Percentiles rank a stretch among this genome's conserved stretches.
Conservation (phyloP, 1,284 basidiomycete genomes). For the Pseudozyma hubeiensis region DNA sequence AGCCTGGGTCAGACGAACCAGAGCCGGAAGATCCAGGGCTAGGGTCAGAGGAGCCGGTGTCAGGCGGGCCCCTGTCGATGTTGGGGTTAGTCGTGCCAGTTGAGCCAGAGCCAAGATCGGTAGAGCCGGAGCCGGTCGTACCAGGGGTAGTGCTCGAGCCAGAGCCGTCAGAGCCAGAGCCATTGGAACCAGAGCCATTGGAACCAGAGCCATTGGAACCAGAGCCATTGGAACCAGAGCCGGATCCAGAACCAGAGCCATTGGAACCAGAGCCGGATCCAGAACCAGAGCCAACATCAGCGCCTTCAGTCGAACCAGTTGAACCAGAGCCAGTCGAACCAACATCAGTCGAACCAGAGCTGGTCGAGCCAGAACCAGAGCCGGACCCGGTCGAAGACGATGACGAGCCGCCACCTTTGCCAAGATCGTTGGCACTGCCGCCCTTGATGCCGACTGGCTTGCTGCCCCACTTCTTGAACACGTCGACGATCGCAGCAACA, state of each 20-base stretch:
- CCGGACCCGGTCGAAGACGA: not conserved
- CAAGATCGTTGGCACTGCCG: slow-evolving; percentile 21
- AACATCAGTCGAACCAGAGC: slow-evolving; percentile 3
- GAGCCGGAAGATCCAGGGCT: slow-evolving; percentile 11
- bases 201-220: slow-evolving; percentile 3
- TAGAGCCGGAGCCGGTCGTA: no score
- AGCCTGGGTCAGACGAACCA: not conserved
- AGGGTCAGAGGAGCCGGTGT: not conserved
- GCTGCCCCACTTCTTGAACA: slow-evolving; percentile 50
- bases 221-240: slow-evolving; percentile 9
- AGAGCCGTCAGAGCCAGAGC: not conserved
- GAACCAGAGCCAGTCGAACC: slow-evolving; percentile 4
- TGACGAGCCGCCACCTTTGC: not conserved
- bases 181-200: slow-evolving; percentile 10
- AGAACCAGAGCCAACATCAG: slow-evolving; percentile 1
- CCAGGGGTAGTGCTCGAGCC: no score
- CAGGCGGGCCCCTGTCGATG: no score
- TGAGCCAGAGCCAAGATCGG: no score
- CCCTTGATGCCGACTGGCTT: slow-evolving; percentile 40
- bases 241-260: slow-evolving; percentile 6
- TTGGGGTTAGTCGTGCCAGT: no score
- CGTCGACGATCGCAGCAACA: slow-evolving; percentile 43
- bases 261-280: not conserved
- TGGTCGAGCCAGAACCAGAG: slow-evolving; percentile 1
- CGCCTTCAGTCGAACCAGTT: not conserved